Base-by-base conservation (phyloP, 352 stramenopile species). In the Phytophthora meadii region DNA sequence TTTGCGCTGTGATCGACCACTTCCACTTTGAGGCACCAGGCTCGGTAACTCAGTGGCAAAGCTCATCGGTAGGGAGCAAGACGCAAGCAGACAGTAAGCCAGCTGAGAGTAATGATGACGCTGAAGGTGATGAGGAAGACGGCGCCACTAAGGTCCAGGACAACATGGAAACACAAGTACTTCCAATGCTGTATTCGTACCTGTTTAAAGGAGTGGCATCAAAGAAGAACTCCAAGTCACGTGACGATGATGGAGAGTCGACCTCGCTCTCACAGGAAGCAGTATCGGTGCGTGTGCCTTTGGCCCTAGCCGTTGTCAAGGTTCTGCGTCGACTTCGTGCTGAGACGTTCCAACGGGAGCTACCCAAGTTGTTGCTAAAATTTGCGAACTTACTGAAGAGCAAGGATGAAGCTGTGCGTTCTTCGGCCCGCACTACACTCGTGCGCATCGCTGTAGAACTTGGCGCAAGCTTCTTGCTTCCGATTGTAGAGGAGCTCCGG, bases 221-320 rank as follows among this genome's bases (percentile, higher is more conserved):
- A 15, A 97, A 98, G 74, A 74, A 70, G 45, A 67, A 47, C 12
- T 57, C 54, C 1, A 89, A 84, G 28, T 68, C 61, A 34, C 69
- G 79, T 15, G 70, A 93, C 44, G 72, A 88, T 49, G 73, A 79
- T 54, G 69, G 72, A 4, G 82, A 88, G 28, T 74, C 72, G 14
- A 82, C 50, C 4, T 75, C 60, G 15, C 19, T 72, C 10, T 56
- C 69, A 1, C 37, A 60, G 1, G 70, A 77, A 48, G 51, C 68
- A 19, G 67, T 82, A 34, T 76, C 73, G 2, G 87, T 99, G 47
- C 89, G 97, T 46, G 89, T 98, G 19, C 88, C 94, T 9, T 73
- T 99, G 32, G 95, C 96, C 15, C 74, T 99, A 12, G 97, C 97
- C 11, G 82, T 99, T 40, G 84, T 99, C n/a, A 99, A 99, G 68